Evolutionary conservation across 805 yeast species (phyloP), one percentile per base, ranked within the genome.

Genomic region (Monosporozyma servazzii): DNA sequence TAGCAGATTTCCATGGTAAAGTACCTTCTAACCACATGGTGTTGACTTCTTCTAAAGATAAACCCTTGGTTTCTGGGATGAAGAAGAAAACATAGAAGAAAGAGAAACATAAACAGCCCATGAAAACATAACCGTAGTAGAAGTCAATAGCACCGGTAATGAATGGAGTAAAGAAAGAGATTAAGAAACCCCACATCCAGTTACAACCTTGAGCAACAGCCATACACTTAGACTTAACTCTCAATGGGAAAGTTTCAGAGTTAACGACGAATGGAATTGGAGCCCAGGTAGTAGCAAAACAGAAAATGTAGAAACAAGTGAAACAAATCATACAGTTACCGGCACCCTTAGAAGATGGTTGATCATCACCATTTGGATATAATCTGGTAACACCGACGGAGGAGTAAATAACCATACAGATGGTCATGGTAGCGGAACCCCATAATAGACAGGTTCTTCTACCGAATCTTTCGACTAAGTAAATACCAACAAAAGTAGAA

Each of bases 11-110:
- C 73, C 74, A 71, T 27, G 75, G 69, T 48, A 59, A 58, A 47
- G 64, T 64, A 53, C 64, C 67, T 41, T 68, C 63, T 45, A 74
- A 60, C 66, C 72, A 74, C 70, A 81, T 68, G 59, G 77, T 82
- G 77, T 76, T 89, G 57, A 86, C 86, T 67, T 86, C 88, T 70
- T 86, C 95, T 66, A 86, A 77, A 45, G 85, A 75, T 63, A 86
- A 77, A 53, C 91, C 93, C 71, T 79, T 81, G 50, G 95, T 86
- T 69, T 84, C 89, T 60, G 80, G 80, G 54, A 86, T 79, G 59
- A 75, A 76, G 74, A 86, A 79, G 73, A 75, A 79, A 50, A 85
- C 84, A 66, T 82, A 86, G 66, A 82, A 71, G 61, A 82, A 59
- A 17, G 76, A 63, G 54, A 69, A 75, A 27, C 78, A 64, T 68